Evolutionary conservation across 441 rosid species (phyloP).

Genomic region (Jatropha podagrica): DNA sequence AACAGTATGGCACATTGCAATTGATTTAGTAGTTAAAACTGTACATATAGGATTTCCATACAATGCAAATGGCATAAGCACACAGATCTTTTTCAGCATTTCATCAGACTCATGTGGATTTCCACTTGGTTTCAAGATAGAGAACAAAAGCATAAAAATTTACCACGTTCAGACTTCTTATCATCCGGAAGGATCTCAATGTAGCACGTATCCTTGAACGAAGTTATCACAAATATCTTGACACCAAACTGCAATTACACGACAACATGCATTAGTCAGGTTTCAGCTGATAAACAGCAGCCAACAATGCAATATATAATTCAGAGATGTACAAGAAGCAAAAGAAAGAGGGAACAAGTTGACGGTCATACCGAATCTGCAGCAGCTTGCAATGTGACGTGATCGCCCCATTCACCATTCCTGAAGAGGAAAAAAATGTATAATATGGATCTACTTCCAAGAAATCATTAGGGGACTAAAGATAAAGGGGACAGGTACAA

Average conservation of each 20-base stretch:
- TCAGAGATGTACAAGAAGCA: neutral
- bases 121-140: neutral
- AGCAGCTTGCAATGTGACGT: conserved; percentile 92
- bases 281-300: too few species aligned
- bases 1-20: neutral
- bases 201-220: conserved; percentile 84
- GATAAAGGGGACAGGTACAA: conserved; percentile 14
- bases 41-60: too few species aligned
- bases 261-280: neutral
- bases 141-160: conserved; percentile 6
- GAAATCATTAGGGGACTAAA: neutral
- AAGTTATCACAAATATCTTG: conserved; percentile 78
- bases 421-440: conserved; percentile 26
- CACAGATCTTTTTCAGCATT: neutral
- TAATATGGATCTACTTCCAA: conserved; percentile 7
- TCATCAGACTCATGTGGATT: neutral
- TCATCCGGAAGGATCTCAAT: conserved; percentile 75
- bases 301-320: too few species aligned
- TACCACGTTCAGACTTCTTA: conserved; percentile 68
- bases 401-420: conserved; percentile 96
- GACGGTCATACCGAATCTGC: conserved; percentile 58
- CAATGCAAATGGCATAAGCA: neutral
- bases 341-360: neutral
- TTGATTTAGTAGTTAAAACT: too few species aligned
- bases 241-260: conserved; percentile 68